These are phyloP conservation scores for Fusarium sp. DNA, from an alignment of 2,329 filamentous ascomycete genomes.

Conservation along the genomic window DNA sequence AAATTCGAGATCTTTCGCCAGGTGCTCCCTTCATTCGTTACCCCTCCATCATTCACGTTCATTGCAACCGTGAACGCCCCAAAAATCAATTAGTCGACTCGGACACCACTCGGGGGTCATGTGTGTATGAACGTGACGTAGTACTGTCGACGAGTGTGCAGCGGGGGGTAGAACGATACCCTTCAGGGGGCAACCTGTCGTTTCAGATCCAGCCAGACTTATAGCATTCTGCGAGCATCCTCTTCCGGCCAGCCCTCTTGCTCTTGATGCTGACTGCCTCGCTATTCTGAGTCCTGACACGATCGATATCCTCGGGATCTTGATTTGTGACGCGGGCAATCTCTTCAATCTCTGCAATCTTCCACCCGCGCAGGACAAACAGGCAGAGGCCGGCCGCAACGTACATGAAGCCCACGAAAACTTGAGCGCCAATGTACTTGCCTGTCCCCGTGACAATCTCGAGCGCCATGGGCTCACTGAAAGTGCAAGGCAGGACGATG, in stretches of 20 bases:
- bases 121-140: not conserved
- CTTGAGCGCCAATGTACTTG: conserved; percentile 64
- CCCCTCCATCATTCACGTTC: not conserved
- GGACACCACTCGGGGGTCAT: not conserved
- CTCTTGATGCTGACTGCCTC: conserved; percentile 47
- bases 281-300: conserved; percentile 46
- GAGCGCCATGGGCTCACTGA: conserved; percentile 73
- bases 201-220: conserved; percentile 45
- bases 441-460: conserved; percentile 59
- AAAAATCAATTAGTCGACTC: not conserved
- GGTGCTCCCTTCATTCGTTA: not conserved
- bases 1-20: not conserved
- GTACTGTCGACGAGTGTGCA: not conserved
- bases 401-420: conserved; percentile 73
- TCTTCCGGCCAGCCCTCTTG: conserved; percentile 46
- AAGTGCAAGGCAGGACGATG: conserved; percentile 77
- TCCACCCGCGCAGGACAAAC: conserved; percentile 53
- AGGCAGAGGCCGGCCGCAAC: conserved; percentile 58
- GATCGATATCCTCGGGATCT: conserved; percentile 45
- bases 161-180: not conserved
- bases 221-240: conserved; percentile 50
- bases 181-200: not conserved
- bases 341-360: conserved; percentile 51
- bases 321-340: conserved; percentile 48
- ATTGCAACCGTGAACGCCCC: not conserved